These are phyloP conservation scores for Dujonia santamariae DNA, from an alignment of 1,139 yeast genomes.

Conservation along the genomic window DNA sequence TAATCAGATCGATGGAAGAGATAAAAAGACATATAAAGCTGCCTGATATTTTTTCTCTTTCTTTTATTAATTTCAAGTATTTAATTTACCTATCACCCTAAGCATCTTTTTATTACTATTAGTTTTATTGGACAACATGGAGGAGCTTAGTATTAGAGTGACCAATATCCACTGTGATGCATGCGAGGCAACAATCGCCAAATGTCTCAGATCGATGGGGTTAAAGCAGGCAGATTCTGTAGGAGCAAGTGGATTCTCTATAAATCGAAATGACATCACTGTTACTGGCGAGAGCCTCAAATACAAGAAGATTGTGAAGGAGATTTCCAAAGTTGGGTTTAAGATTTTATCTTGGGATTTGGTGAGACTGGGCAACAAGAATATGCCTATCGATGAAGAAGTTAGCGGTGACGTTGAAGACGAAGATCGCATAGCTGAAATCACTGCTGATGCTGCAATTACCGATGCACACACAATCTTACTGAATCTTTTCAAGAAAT, in stretches of 20 bases:
- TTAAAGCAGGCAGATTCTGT: no score
- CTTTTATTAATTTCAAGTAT: no score
- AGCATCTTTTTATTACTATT: neutral
- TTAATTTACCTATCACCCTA: no score
- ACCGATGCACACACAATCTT: neutral
- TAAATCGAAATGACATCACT: constrained; percentile 13
- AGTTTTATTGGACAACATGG: constrained; percentile 16
- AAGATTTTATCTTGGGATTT: constrained; percentile 34
- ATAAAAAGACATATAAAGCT: no score
- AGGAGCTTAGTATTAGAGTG: constrained; percentile 26
- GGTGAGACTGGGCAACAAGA: constrained; percentile 3
- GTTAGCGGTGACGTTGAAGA: constrained; percentile 7
- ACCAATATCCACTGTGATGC: constrained; percentile 52
- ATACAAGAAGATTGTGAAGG: constrained; percentile 18
- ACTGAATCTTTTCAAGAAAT: constrained; percentile 11
- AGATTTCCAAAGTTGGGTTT: constrained; percentile 28
- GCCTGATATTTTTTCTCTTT: no score
- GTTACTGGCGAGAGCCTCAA: constrained; percentile 5
- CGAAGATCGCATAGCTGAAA: no score
- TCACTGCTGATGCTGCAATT: constrained; percentile 12
- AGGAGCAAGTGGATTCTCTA: constrained; percentile 14
- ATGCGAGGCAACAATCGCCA: constrained; percentile 40
- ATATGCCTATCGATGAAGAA: neutral
- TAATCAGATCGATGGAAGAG: no score
- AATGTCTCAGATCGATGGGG: constrained; percentile 8